These are phyloP conservation scores for Rhododendron kiyosumense DNA, from an alignment of 148 eudicot genomes.

Conservation along the genomic window DNA sequence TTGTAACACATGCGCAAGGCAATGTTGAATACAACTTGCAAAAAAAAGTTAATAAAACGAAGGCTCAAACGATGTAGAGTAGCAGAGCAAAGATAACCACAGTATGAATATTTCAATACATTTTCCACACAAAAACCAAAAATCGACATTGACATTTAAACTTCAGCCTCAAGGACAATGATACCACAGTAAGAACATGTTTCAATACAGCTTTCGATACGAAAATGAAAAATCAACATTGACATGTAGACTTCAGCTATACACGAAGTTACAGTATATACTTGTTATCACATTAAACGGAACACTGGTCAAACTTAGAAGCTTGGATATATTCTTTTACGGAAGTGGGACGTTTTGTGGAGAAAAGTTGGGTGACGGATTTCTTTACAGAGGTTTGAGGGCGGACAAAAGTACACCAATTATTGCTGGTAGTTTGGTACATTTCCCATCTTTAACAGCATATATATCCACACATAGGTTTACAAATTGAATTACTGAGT, in stretches of 20 bases:
- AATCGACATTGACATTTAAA: too few relatives aligned
- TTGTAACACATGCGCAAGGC: too few relatives aligned
- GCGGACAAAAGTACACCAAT: too few relatives aligned
- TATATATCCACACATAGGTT: background rate
- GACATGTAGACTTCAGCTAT: background rate
- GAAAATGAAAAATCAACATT: background rate
- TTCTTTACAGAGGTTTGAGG: too few relatives aligned
- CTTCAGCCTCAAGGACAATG: background rate
- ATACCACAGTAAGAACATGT: background rate
- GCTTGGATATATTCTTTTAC: too few relatives aligned
- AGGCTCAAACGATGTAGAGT: background rate
- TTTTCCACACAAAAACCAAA: too few relatives aligned
- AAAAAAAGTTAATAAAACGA: background rate
- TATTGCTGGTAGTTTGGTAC: too few relatives aligned
- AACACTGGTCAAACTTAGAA: too few relatives aligned
- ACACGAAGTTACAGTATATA: background rate
- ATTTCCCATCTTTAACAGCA: background rate
- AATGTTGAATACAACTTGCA: background rate
- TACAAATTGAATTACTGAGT: background rate
- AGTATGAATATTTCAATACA: too few relatives aligned
- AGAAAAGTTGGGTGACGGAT: too few relatives aligned
- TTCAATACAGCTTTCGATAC: background rate
- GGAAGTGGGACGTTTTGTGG: too few relatives aligned
- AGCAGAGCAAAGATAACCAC: too few relatives aligned
- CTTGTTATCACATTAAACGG: background rate